phyloP scores from a whole-genome alignment of 108 stramenopile species.

The Nitzschia sp. region DNA sequence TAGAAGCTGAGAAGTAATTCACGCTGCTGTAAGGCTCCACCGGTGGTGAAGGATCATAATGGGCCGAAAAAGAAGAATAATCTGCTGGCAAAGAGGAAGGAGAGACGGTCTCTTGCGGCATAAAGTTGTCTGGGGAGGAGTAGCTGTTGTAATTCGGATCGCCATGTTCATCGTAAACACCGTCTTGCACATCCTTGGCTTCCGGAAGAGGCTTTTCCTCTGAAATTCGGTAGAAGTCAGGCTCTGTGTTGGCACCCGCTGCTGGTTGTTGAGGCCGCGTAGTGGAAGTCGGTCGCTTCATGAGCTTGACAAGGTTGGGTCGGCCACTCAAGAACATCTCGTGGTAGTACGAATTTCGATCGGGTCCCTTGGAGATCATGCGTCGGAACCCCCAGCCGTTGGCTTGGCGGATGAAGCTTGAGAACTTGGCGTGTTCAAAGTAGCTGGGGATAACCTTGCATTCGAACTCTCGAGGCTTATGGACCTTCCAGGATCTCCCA shows the following conservation, averaged over 20 bases:
- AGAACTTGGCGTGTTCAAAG: conserved; percentile 73
- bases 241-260: conserved; percentile 56
- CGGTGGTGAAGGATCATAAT: too few relatives aligned
- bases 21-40: too few relatives aligned
- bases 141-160: too few relatives aligned
- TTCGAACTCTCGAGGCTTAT: conserved; percentile 73
- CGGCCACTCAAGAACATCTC: conserved; percentile 51
- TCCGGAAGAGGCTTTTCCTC: conserved; percentile 55
- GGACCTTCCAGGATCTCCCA: conserved; percentile 65
- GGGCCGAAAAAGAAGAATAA: too few relatives aligned
- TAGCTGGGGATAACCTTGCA: conserved; percentile 51
- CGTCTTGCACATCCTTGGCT: conserved; percentile 39
- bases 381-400: conserved; percentile 77
- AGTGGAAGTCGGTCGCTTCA: conserved; percentile 55
- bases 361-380: conserved; percentile 56
- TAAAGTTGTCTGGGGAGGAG: too few relatives aligned
- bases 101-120: too few relatives aligned
- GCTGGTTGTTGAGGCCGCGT: conserved; percentile 53
- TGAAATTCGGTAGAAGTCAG: conserved; percentile 60
- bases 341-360: conserved; percentile 74
- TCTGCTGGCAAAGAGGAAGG: too few relatives aligned
- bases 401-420: conserved; percentile 66
- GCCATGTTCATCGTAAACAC: too few relatives aligned
- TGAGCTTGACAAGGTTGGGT: conserved; percentile 45
- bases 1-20: too few relatives aligned